These are phyloP conservation scores for Chlorella vulgaris DNA, from an alignment of 139 green algal species.

Conservation along the genomic window DNA sequence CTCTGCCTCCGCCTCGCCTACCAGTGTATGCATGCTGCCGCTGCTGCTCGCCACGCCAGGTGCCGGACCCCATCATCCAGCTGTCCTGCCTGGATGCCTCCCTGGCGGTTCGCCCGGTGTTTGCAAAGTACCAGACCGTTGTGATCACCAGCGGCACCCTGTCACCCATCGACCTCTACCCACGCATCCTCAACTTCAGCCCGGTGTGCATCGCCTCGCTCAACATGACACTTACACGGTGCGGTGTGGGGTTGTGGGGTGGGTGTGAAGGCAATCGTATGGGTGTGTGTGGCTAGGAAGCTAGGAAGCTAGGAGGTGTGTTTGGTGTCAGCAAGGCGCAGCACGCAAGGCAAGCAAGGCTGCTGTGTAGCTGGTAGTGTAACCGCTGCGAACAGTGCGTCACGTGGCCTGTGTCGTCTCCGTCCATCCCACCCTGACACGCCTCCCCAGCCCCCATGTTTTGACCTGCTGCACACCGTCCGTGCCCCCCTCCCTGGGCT, in stretches of 20 bases:
- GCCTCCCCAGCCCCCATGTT: neutral
- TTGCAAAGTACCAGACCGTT: slow-evolving; percentile 92
- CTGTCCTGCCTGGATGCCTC: slow-evolving; percentile 95
- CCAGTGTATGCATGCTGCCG: neutral
- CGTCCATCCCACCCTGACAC: neutral
- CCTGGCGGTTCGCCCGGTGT: slow-evolving; percentile 94
- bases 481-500: neutral
- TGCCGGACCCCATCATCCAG: slow-evolving; percentile 95
- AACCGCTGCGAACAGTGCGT: too few relatives aligned
- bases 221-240: slow-evolving; percentile 93
- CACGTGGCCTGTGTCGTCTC: neutral
- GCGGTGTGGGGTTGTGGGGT: neutral
- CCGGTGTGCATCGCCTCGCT: slow-evolving; percentile 87
- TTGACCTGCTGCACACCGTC: neutral
- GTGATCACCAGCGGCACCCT: slow-evolving; percentile 98
- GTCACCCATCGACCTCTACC: slow-evolving; percentile 97
- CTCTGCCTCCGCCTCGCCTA: neutral
- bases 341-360: neutral
- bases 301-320: neutral
- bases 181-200: slow-evolving; percentile 95
- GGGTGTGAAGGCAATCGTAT: neutral
- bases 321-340: too few relatives aligned
- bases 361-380: neutral
- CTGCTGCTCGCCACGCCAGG: neutral
- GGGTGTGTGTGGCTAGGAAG: neutral